These are phyloP conservation scores for Brassica carinata DNA, from an alignment of 345 rosid species.

Conservation along the genomic window DNA sequence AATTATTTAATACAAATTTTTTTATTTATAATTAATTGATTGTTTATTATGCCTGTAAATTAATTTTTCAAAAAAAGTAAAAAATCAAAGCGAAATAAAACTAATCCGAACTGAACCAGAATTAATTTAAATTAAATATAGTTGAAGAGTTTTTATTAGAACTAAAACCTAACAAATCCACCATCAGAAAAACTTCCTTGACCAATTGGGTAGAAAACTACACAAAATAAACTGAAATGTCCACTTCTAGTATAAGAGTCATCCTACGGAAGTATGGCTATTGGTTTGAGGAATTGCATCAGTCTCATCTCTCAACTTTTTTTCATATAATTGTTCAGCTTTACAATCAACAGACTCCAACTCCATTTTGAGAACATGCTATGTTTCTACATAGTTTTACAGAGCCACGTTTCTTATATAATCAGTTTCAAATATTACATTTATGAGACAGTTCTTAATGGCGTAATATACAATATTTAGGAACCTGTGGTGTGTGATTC, in stretches of 20 bases:
- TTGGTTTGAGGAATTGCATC: neutral
- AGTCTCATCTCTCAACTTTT: neutral
- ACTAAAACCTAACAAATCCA: neutral
- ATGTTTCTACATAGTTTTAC: constrained; percentile 12
- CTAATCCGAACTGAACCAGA: neutral
- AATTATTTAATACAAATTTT: neutral
- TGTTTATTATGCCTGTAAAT: neutral
- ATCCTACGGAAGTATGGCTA: neutral
- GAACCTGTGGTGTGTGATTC: constrained; percentile 53
- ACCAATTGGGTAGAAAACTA: no score
- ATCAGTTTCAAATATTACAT: constrained; percentile 6
- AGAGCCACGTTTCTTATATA: neutral
- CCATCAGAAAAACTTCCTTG: no score
- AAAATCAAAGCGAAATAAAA: neutral
- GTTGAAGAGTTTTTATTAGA: neutral
- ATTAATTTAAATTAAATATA: neutral
- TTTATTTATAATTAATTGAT: neutral
- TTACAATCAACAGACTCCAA: constrained; percentile 12
- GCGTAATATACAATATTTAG: constrained; percentile 27
- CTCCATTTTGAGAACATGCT: neutral
- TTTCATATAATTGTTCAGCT: neutral
- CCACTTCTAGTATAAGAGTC: neutral
- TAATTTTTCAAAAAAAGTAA: neutral
- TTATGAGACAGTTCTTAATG: constrained; percentile 7
- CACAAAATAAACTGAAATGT: neutral